Percentiles rank a stretch among this genome's conserved stretches.
Conservation (phyloP, 2,329 filamentous ascomycete genomes). For the Mariannaea sp. region DNA sequence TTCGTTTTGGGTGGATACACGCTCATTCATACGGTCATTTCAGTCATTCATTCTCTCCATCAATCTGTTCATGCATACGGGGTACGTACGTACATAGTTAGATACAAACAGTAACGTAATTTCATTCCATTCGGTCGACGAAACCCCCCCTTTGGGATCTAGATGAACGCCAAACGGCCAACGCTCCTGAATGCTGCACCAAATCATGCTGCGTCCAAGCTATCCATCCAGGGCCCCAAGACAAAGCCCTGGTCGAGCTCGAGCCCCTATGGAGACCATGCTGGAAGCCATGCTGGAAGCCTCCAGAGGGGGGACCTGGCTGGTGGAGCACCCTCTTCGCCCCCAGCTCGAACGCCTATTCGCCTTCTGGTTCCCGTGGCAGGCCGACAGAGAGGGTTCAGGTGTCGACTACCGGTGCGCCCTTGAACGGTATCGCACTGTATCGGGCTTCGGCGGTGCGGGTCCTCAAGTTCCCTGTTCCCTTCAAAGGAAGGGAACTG, state of each 20-base stretch:
- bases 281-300: not conserved
- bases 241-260: not conserved
- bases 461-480: conserved; percentile 11
- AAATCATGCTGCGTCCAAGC: no score
- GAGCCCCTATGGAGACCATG: not conserved
- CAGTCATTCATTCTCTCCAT: no score
- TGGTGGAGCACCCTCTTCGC: conserved; percentile 1
- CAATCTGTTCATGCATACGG: no score
- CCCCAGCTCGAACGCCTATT: conserved; percentile 19
- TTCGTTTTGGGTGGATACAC: conserved; percentile 2
- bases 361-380: conserved; percentile 11
- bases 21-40: not conserved
- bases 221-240: no score
- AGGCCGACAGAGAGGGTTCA: conserved; percentile 8
- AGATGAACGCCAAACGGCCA: no score
- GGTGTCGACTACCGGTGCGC: conserved; percentile 7
- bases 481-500: not conserved
- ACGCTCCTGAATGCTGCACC: not conserved
- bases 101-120: no score
- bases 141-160: no score
- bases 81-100: no score
- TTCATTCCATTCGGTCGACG: no score
- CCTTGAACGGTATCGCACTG: conserved; percentile 10
- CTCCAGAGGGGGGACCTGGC: conserved; percentile 3
- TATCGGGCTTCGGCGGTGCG: conserved; percentile 11